Evolutionary conservation across 345 rosid species (phyloP), one percentile per base, ranked within the genome.

Genomic region (Arabis alpina): DNA sequence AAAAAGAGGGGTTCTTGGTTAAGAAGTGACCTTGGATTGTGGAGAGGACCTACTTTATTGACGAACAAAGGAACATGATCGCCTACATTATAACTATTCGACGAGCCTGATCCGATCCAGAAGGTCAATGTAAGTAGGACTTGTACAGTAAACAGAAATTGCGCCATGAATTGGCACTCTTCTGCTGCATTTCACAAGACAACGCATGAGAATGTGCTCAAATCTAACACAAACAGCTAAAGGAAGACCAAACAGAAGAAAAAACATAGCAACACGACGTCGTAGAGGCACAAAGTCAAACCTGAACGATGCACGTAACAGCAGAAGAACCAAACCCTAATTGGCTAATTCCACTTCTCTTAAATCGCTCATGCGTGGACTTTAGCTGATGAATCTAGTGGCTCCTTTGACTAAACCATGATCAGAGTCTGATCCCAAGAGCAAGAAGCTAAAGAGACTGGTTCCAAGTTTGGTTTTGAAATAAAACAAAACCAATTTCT

Each of bases 31-130:
- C 91, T 87, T 80, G 94, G 98, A 77, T 87, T 92, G 81, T 83
- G 79, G 54, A 89, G 80, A 40, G 96, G 94, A 44, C 92, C 94
- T 39, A 84, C 82, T 82, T 83, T 85, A 86, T 89, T 92, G 78
- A 77, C 96, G 74, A 85, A 85, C 7, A 89, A 72, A 61, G 92
- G 94, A 61, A 89, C 91, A 9, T 50, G 76, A 80, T 88, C 92
- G 73, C 89, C 92, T 1, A 75, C 82, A 76, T 78, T 84, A 80
- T 92, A 89, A 25, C 77, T 77, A 61, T 66, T 67, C 68, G 56
- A 79, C 6, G 37, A 77, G 34, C 72, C 61, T 49, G 68, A 76
- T 71, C 80, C 61, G 79, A 69, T 48, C 65, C 52, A 76, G 36
- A 69, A 62, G 8, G 71, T 76, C 79, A 76, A 76, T 54, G 74